Evolutionary conservation across 1,139 yeast species (phyloP).

Genomic region (Pichia kudriavzevii): DNA sequence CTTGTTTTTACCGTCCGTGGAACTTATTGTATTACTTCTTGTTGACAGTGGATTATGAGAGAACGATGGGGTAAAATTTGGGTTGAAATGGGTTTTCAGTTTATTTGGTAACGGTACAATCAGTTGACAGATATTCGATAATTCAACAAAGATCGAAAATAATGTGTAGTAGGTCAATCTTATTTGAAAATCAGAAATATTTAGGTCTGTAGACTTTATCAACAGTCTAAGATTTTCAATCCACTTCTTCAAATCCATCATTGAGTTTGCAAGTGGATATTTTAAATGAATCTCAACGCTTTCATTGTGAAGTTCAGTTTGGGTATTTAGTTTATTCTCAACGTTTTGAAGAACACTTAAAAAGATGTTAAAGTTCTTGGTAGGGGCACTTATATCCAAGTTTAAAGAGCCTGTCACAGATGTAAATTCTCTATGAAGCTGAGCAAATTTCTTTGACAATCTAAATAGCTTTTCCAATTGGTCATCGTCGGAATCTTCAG

Average conservation of each 20-base stretch:
- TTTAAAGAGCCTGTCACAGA: conserved; percentile 11
- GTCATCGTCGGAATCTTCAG: conserved; percentile 4
- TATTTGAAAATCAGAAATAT: conserved; percentile 26
- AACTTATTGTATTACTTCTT: neutral
- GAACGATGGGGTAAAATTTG: conserved; percentile 1
- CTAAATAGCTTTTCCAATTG: conserved; percentile 9
- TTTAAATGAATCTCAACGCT: conserved; percentile 11
- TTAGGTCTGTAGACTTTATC: conserved; percentile 10
- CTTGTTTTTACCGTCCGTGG: conserved; percentile 7
- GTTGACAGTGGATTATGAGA: conserved; percentile 12
- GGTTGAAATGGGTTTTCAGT: neutral
- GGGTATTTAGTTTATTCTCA: conserved; percentile 14
- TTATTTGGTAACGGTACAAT: conserved; percentile 33
- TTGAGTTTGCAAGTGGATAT: conserved; percentile 17
- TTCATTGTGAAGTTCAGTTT: conserved; percentile 11
- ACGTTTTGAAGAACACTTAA: conserved; percentile 17
- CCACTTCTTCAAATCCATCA: conserved; percentile 19
- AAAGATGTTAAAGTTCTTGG: conserved; percentile 12
- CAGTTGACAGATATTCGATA: conserved; percentile 62
- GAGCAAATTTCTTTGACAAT: conserved; percentile 17
- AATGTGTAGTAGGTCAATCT: conserved; percentile 67
- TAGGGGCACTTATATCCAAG: conserved; percentile 4
- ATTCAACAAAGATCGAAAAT: conserved; percentile 68
- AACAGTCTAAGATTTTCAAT: conserved; percentile 18
- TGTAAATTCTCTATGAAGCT: conserved; percentile 16